These are phyloP conservation scores for Tylopilus cervinicoccineus DNA, from an alignment of 768 basidiomycete genomes.

Conservation along the genomic window DNA sequence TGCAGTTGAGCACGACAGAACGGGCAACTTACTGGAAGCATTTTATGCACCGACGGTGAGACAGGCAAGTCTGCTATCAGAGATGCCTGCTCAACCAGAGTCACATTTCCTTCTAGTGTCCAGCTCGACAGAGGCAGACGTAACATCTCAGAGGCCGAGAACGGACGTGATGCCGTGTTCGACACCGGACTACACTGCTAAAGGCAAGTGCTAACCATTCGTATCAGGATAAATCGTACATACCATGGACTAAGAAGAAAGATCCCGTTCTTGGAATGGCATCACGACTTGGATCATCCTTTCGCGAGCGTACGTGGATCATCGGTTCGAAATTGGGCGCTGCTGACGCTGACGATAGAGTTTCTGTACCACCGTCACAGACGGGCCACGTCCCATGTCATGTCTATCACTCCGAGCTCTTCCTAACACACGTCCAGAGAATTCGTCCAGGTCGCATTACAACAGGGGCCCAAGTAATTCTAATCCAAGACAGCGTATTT, in stretches of 20 bases:
- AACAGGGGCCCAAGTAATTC: not conserved
- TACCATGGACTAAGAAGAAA: no score
- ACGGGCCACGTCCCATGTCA: constrained; percentile 1
- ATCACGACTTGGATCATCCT: no score
- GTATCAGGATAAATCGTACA: no score
- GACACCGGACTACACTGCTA: no score
- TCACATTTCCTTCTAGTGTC: not conserved
- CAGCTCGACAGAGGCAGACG: not conserved
- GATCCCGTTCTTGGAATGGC: no score
- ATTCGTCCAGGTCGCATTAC: not conserved
- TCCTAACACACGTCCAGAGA: not conserved
- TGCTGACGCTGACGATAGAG: not conserved
- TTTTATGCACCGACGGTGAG: no score
- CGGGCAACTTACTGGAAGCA: no score
- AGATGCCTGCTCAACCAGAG: not conserved
- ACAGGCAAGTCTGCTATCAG: no score
- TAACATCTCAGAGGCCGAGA: not conserved
- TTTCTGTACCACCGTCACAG: not conserved
- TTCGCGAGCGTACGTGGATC: constrained; percentile 6
- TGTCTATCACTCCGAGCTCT: constrained; percentile 4
- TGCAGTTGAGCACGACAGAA: no score
- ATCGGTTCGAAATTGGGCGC: no score
- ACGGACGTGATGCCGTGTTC: no score
- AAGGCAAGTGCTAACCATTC: no score
- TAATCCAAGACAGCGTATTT: constrained; percentile 89